Base-by-base conservation (phyloP, 2,329 filamentous ascomycete genomes). In the Nigrospora osmanthi region DNA sequence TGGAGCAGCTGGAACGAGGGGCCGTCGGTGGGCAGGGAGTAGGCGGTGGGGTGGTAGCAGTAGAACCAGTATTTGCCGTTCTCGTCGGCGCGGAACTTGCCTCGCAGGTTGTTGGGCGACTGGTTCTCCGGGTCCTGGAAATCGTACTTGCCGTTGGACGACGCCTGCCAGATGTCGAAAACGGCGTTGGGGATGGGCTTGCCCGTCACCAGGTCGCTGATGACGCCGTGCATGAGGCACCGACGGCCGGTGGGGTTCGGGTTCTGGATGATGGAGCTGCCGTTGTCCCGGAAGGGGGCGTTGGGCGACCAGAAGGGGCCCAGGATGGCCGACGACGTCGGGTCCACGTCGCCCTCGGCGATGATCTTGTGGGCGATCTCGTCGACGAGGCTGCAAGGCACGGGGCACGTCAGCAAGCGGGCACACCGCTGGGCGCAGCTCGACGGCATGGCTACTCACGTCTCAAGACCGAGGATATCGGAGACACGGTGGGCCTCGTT, bases 121-220 rank as follows among this genome's bases (percentile, higher is more conserved):
- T 87, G 83, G 67, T 80, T 80, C 46, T 81, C 75, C 1, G 82
- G 83, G 63, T 88, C 85, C 65, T 86, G 82, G 73, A 85, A 80
- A 59, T 87, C 83, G 71, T 88, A 88, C 61, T 83, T 81, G 62
- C 83, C 84, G 68, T 87, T 88, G 63, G 81, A 72, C 52, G 78
- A 83, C 42, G 85, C 83, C 61, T 89, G 82, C 85, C 85, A 89
- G 70, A 88, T 83, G 60, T 89, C 85, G 56, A 89, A 80, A 51
- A 86, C 80, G 54, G 83, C 84, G 56, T 73, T 70, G 44, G 73
- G 74, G 56, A 89, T 81, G 49, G 80, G 80, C 66, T 77, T 75
- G 47, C 58, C 58, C 12, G 58, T 61, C 35, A 59, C 54, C 6
- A 60, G 14, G 48, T 61, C 58, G 49, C 65, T 73, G 58, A 89